Evolutionary conservation across 1,139 yeast genomes (phyloP).

Genomic region (Yamadazyma triangularis): DNA sequence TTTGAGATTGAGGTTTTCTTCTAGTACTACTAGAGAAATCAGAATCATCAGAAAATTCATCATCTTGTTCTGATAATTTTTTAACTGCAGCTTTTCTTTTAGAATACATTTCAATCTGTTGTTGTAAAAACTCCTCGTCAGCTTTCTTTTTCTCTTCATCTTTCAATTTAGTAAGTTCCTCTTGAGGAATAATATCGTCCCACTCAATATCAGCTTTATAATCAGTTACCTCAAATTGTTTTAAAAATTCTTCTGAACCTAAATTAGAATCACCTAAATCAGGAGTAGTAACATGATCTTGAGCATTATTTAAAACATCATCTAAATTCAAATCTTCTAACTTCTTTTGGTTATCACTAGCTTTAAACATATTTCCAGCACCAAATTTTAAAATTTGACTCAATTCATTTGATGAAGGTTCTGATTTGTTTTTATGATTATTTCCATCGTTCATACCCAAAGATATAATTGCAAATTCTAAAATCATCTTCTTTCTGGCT

Average conservation of each 20-base stretch:
- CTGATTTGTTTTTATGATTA: constrained; percentile 43
- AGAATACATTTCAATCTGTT: constrained; percentile 83
- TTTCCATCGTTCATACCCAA: constrained; percentile 85
- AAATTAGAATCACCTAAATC: constrained; percentile 93
- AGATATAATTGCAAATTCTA: constrained; percentile 95
- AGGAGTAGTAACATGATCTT: constrained; percentile 94
- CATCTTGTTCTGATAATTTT: constrained; percentile 43
- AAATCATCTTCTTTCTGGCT: constrained; percentile 95
- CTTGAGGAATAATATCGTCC: constrained; percentile 99
- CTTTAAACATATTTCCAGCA: constrained; percentile 97
- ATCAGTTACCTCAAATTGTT: constrained; percentile 97
- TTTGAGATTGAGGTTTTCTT: constrained; percentile 22
- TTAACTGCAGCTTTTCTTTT: constrained; percentile 74
- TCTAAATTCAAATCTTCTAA: constrained; percentile 93
- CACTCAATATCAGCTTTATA: constrained; percentile 97
- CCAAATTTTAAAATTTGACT: constrained; percentile 95
- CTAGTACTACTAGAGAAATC: constrained; percentile 12
- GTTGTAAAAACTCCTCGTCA: constrained; percentile 82
- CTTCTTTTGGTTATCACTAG: constrained; percentile 87
- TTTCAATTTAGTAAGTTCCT: constrained; percentile 81
- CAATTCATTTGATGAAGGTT: constrained; percentile 81
- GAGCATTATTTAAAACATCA: constrained; percentile 94
- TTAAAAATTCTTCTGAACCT: constrained; percentile 97
- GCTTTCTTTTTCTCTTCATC: constrained; percentile 85
- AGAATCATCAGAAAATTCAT: constrained; percentile 19